Base-by-base conservation (phyloP, 768 basidiomycete species). In the Russula sp. region DNA sequence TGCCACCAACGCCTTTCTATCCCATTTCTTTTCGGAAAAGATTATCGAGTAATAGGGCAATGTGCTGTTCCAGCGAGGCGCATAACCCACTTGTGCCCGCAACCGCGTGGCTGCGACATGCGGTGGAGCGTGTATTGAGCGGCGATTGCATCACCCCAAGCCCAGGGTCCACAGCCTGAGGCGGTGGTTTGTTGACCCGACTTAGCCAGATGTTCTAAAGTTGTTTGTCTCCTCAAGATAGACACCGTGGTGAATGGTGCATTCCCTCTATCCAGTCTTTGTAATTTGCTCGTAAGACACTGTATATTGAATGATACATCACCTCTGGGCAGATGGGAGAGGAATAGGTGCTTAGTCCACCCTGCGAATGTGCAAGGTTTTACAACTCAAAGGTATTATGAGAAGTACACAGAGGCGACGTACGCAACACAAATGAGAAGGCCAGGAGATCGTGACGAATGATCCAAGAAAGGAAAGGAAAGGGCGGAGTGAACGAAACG, bases 331-430 rank as follows among this genome's bases (percentile, higher is more conserved):
- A 52, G 40, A 47, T 42, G 27, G 42, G 40, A 44, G 11, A 10
- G 34, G 9, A 52, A 42, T 39, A 32, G 44, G 35, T 31, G 16
- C 50, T 45, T 48, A 20, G 22, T 45, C 49, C 11, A 27, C 40
- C 47, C 32, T 32, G 18, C 18, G 51, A 42, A 31, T 20, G 39
- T 18, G 50, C 47, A 60, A 18, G 37, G 59, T 35, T 37, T 55
- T 42, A 51, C 48, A 31, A 51, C 58, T 39, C 40, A 37, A 49
- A 48, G 49, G 32, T 55, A 60, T 27, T 54, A 51, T 47, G 22
- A 50, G 55, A 59, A 55, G 48, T 60, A 64, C 54, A 49, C 40
- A 5, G 53, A 44, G 22, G 18, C 35, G 14, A 47, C 11, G 22
- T 20, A 45, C 34, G 31, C 42, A 55, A 59, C 45, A 49, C 20